Conservation (phyloP, 2,329 filamentous ascomycete genomes). For the Calonectria hawksworthii region DNA sequence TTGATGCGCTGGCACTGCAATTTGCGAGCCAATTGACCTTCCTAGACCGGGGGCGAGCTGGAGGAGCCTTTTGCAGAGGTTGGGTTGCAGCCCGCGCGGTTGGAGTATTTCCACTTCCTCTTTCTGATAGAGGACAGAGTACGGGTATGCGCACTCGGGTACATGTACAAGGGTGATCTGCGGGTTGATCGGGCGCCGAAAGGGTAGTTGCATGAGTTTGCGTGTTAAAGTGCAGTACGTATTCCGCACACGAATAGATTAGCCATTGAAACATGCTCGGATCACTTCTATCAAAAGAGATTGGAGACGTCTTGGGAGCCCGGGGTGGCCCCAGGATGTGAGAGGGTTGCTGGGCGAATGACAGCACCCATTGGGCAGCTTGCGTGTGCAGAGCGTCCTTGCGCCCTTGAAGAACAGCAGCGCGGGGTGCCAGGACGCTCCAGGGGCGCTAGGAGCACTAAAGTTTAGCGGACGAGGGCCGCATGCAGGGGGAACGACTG, state of each 20-base stretch:
- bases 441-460: conserved; percentile 36
- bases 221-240: background rate
- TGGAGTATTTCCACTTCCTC: background rate
- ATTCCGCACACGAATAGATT: conserved; percentile 2
- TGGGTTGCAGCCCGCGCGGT: conserved; percentile 5
- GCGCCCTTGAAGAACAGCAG: background rate
- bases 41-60: background rate
- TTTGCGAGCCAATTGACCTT: conserved; percentile 16
- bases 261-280: conserved; percentile 20
- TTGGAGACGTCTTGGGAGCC: conserved; percentile 8
- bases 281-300: conserved; percentile 17
- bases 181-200: background rate
- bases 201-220: background rate
- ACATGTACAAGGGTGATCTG: background rate
- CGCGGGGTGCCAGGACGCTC: conserved; percentile 38
- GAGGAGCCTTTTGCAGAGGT: conserved; percentile 13
- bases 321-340: conserved; percentile 17
- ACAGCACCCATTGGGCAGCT: conserved; percentile 16
- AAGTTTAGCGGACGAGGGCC: conserved; percentile 43
- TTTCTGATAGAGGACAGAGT: background rate
- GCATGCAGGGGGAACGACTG: conserved; percentile 43
- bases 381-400: conserved; percentile 19
- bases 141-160: background rate
- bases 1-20: background rate
- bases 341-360: background rate